Conservation (phyloP, 495 filamentous ascomycete genomes). For the Podospora sp. region DNA sequence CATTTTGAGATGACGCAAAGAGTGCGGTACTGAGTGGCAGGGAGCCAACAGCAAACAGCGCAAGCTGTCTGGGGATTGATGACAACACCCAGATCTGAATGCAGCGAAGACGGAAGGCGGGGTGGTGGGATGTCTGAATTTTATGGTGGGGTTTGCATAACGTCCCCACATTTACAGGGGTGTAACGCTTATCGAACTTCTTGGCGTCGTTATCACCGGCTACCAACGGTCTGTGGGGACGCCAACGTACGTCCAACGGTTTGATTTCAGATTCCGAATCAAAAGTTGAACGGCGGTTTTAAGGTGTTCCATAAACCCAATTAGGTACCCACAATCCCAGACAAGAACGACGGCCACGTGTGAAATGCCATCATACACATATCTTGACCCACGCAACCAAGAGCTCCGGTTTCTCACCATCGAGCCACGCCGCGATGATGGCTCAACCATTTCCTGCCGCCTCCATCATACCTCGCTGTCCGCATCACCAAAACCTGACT, state of each 20-base stretch:
- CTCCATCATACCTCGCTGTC: not conserved
- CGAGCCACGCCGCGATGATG: not conserved
- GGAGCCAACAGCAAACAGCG: constrained; percentile 7
- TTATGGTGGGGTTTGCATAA: constrained; percentile 18
- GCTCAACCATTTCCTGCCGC: not conserved
- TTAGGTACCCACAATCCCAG: too few relatives aligned
- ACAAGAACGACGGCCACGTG: too few relatives aligned
- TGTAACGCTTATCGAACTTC: not conserved
- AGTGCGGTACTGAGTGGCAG: constrained; percentile 13
- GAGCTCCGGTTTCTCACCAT: not conserved
- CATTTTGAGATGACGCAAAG: constrained; percentile 25
- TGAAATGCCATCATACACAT: not conserved
- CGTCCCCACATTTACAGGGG: not conserved
- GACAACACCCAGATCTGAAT: not conserved
- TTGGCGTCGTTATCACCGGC: constrained; percentile 1
- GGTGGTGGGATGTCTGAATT: constrained; percentile 16
- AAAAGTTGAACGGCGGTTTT: too few relatives aligned
- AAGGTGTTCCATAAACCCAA: too few relatives aligned
- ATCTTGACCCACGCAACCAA: not conserved
- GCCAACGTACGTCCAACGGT: not conserved
- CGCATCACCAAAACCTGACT: not conserved
- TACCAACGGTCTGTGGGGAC: not conserved
- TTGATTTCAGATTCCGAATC: not conserved
- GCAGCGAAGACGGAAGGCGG: constrained; percentile 22
- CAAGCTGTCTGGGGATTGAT: not conserved